Evolutionary conservation across 257 asterid genomes (phyloP).

Genomic region (Lantana camara): DNA sequence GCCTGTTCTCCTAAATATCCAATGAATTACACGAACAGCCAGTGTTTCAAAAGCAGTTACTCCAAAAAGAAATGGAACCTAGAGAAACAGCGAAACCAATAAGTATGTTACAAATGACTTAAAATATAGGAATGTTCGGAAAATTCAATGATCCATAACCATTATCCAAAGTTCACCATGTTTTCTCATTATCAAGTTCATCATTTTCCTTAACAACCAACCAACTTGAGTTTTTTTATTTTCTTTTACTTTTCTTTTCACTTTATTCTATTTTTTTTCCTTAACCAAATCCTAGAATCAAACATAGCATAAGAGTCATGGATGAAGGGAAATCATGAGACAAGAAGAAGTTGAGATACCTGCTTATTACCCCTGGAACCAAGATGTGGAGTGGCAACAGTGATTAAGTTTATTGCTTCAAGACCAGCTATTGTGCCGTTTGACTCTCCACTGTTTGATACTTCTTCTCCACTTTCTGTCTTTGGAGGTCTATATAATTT

Average conservation of each 20-base stretch:
- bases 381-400: slow-evolving; percentile 98
- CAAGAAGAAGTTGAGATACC: slow-evolving; percentile 44
- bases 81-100: slow-evolving; percentile 14
- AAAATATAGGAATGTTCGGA: too few species aligned
- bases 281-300: too few species aligned
- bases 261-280: too few species aligned
- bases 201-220: too few species aligned
- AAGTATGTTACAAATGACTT: too few species aligned
- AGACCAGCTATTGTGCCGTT: slow-evolving; percentile 83
- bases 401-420: slow-evolving; percentile 80
- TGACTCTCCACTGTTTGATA: slow-evolving; percentile 46
- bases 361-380: slow-evolving; percentile 98
- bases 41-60: slow-evolving; percentile 76
- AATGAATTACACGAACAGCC: slow-evolving; percentile 78
- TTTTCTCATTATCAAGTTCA: too few species aligned
- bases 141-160: too few species aligned
- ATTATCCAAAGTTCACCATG: too few species aligned
- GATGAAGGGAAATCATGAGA: slow-evolving; percentile 17
- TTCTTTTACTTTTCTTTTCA: too few species aligned
- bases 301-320: too few species aligned
- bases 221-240: too few species aligned
- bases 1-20: slow-evolving; percentile 95
- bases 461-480: slow-evolving; percentile 42
- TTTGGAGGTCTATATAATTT: slow-evolving; percentile 63
- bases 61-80: slow-evolving; percentile 99